Percentiles rank a stretch among this genome's conserved stretches.
Conservation (phyloP, 139 green algal species). For the Chlamydomonas eustigma region DNA sequence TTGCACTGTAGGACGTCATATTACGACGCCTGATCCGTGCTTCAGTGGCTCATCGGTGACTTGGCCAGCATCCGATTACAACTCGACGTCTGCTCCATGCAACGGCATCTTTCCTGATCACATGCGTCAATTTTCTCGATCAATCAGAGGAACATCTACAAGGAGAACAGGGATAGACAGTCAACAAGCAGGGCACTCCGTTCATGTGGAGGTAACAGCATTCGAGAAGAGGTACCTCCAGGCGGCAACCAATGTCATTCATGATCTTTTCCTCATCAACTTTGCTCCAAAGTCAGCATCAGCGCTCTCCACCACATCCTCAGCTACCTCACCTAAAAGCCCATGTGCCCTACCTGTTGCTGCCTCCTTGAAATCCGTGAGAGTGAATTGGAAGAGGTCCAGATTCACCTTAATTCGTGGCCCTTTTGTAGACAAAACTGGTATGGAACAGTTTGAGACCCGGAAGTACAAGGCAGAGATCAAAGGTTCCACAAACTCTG, state of each 20-base stretch:
- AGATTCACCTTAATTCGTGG: conserved; percentile 23
- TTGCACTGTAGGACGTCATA: too few species aligned
- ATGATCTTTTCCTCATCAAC: conserved; percentile 31
- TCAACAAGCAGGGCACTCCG: too few species aligned
- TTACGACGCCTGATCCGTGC: too few species aligned
- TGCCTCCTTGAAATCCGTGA: neutral
- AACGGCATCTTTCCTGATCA: too few species aligned
- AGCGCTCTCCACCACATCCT: neutral
- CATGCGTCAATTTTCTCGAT: too few species aligned
- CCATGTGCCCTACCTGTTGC: neutral
- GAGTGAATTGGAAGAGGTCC: conserved; percentile 12
- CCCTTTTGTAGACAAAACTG: conserved; percentile 44
- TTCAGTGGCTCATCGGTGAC: too few species aligned
- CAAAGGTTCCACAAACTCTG: conserved; percentile 20
- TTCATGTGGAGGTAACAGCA: conserved; percentile 21
- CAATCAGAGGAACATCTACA: too few species aligned
- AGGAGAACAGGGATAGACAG: too few species aligned
- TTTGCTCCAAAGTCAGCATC: conserved; percentile 29
- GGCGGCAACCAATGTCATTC: conserved; percentile 24
- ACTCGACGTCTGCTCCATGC: too few species aligned
- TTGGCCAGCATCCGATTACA: too few species aligned
- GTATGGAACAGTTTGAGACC: conserved; percentile 43
- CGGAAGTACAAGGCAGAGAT: conserved; percentile 34
- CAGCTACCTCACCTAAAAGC: neutral
- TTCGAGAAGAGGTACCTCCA: conserved; percentile 41